Evolutionary conservation across 768 basidiomycete genomes (phyloP).

Genomic region (Hericium erinaceus): DNA sequence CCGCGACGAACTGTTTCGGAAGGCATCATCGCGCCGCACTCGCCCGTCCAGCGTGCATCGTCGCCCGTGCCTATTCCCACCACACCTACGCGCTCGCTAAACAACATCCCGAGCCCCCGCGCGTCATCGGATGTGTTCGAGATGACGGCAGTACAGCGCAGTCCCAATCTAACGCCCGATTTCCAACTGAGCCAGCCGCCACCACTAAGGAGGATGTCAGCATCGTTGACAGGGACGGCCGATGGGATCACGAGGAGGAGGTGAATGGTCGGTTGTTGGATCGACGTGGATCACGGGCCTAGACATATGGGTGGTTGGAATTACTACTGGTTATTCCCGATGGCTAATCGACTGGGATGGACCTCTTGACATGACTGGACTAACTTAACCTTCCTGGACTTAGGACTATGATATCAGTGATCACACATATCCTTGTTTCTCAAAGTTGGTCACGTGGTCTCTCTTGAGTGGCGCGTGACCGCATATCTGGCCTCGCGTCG

Average conservation of each 20-base stretch:
- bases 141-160: no score
- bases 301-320: no score
- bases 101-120: slow-evolving; percentile 13
- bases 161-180: slow-evolving; percentile 8
- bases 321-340: no score
- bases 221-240: neutral
- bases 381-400: no score
- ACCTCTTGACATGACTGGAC: no score
- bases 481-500: no score
- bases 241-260: neutral
- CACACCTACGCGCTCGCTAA: slow-evolving; percentile 12
- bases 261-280: neutral
- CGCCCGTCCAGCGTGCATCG: slow-evolving; percentile 24
- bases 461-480: no score
- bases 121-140: slow-evolving; percentile 9
- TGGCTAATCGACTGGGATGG: no score
- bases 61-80: slow-evolving; percentile 8
- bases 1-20: slow-evolving; percentile 44
- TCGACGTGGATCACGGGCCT: no score
- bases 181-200: slow-evolving; percentile 16
- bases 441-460: no score
- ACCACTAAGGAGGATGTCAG: slow-evolving; percentile 12
- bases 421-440: no score
- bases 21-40: slow-evolving; percentile 62
- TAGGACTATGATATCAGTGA: no score